Evolutionary conservation across 1,284 basidiomycete genomes (phyloP).

Genomic region (Pascua guehoae): DNA sequence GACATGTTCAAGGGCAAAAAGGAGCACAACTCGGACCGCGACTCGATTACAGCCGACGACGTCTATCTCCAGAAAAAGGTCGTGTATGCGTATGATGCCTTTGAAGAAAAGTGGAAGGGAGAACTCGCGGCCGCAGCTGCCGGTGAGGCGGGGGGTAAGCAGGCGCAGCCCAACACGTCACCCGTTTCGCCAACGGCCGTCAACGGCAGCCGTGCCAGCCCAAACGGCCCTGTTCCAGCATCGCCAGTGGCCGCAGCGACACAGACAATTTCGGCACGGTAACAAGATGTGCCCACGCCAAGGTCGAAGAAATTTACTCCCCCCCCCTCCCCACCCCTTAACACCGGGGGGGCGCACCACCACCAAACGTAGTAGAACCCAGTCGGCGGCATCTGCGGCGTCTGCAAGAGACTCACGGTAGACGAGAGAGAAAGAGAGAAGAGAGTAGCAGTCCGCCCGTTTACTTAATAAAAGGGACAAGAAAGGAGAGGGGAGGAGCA

Average conservation of each 20-base stretch:
- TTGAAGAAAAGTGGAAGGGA: slow-evolving; percentile 27
- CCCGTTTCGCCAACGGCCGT: neutral
- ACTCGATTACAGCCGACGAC: slow-evolving; percentile 31
- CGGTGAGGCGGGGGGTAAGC: neutral
- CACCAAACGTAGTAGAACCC: too few species aligned
- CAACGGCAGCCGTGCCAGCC: too few species aligned
- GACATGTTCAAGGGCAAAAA: slow-evolving; percentile 35
- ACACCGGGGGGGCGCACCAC: too few species aligned
- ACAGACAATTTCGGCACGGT: neutral
- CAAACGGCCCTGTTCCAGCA: neutral
- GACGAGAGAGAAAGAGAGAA: too few species aligned
- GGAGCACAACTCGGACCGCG: slow-evolving; percentile 10
- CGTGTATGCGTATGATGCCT: slow-evolving; percentile 48
- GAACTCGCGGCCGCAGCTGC: neutral
- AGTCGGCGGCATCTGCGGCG: too few species aligned
- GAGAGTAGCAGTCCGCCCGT: too few species aligned
- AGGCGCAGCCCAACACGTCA: neutral
- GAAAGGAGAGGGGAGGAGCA: too few species aligned
- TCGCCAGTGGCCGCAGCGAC: neutral
- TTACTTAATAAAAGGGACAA: too few species aligned
- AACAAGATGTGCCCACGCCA: neutral
- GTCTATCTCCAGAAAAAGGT: slow-evolving; percentile 34
- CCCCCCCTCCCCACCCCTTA: too few species aligned
- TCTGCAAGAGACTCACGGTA: too few species aligned
- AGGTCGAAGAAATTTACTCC: too few species aligned